Base-by-base conservation (phyloP, 2,329 filamentous ascomycete genomes). In the Lachnellula willkommii region DNA sequence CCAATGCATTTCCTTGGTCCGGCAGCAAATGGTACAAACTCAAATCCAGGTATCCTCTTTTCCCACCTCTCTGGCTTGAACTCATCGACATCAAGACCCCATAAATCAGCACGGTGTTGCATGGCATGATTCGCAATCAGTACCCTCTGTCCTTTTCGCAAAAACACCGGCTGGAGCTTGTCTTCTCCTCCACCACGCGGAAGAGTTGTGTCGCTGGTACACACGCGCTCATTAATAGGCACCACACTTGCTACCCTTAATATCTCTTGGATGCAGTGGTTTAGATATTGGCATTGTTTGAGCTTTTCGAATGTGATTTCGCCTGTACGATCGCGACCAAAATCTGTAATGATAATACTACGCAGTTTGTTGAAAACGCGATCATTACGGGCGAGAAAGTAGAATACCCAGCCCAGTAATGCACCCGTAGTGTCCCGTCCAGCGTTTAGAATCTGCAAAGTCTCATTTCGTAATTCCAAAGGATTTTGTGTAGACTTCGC, bases 401-500 rank as follows among this genome's bases (percentile, higher is more conserved):
- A 73, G 53, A 78, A 72, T 14, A 73, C 66, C 74, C 75, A 80
- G 11, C 75, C 73, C 1, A 84, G 65, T 3, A 78, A 71, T 24
- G 71, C 72, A 0, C 77, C 79, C 0, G 79, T 83, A 0, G 80
- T 83, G 58, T 84, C 81, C 3, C 80, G 72, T 0, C 80, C 81
- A 0, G 79, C 81, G 35, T 61, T 7, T 78, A 70, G 54, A 80
- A 58, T 57, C 43, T 62, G 57, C 8, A 64, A 37, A 11, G 61
- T 58, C 39, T 67, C 62, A 20, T 60, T 63, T 20, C 63, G 57
- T 2, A 66, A 50, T 42, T 63, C 62, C 15, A 53, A 32, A 4
- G 52, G 47, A 45, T 63, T 48, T 24, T 57, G 53, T 2, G 61
- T 62, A 12, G 57, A 51, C 35, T 63, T 62, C 0, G 62, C 60